Base-by-base conservation (phyloP, 2,329 filamentous ascomycete genomes). In the Ciborinia camelliae region DNA sequence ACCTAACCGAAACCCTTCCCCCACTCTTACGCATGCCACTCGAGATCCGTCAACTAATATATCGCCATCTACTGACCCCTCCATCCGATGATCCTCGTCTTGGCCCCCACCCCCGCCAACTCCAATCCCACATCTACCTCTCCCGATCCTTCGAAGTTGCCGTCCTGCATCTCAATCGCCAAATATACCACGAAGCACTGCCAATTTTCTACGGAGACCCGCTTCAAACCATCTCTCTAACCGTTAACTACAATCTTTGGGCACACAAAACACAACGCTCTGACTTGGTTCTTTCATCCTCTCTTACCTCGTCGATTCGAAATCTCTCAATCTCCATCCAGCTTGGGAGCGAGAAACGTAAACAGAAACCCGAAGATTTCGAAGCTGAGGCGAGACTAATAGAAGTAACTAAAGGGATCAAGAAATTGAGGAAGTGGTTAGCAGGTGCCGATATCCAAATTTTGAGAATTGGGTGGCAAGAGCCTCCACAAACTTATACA, bases 401-500 rank as follows among this genome's bases (percentile, higher is more conserved):
- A 62, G 87, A 86, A 62, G 86, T 90, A 65, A 95, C 86, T 74
- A 96, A 98, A 0, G 95, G 95, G 8, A 67, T 73, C 12, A 70
- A 67, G 64, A 73, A 73, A 52, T 39, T 68, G 20, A 58, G 68
- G 35, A 72, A 72, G 45, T 72, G 72, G 72, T 58, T 72, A 43
- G 63, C 62, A 26, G 70, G 69, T 1, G 71, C 70, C 1, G 71
- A 72, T 57, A 64, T 73, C 10, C 66, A 69, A 43, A 67, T 32
- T 28, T 28, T 73, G 63, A 67, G 35, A 23, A 67, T 73, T 23
- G 68, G 66, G 48, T 73, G 71, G 71, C 67, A 71, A 47, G 72
- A 73, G 58, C 72, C 72, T 30, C 70, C 70, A 14, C 70, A 73
- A 51, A 73, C 71, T 1, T 73, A 68, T 66, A 69, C 65, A 1